These are phyloP conservation scores for Acacia confusa DNA, from an alignment of 306 rosid species.

Conservation along the genomic window DNA sequence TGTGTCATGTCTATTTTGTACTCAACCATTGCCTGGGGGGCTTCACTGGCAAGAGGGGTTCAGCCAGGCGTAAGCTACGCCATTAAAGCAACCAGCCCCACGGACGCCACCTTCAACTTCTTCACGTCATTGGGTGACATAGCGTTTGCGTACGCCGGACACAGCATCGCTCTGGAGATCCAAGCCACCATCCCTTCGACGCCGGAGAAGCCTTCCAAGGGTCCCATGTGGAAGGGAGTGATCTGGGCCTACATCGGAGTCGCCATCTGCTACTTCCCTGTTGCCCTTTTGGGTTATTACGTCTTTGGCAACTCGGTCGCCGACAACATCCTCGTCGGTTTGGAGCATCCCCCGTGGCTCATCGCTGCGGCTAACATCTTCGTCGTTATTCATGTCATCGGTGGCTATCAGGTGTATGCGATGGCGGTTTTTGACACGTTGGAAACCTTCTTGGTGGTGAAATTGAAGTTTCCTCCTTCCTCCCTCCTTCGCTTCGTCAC, in stretches of 20 bases:
- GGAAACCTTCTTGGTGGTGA: constrained; percentile 68
- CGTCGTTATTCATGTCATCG: constrained; percentile 75
- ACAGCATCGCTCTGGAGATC: constrained; percentile 82
- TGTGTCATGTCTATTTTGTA: constrained; percentile 66
- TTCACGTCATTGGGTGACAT: constrained; percentile 70
- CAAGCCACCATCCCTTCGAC: constrained; percentile 93
- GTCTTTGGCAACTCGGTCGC: constrained; percentile 53
- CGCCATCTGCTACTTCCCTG: constrained; percentile 80
- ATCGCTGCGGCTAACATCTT: constrained; percentile 75
- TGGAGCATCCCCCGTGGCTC: constrained; percentile 67
- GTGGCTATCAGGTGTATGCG: constrained; percentile 82
- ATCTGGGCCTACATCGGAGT: constrained; percentile 70
- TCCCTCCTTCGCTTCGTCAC: constrained; percentile 62
- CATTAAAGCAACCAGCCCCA: constrained; percentile 23
- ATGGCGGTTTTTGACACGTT: constrained; percentile 86
- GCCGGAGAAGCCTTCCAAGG: constrained; percentile 75
- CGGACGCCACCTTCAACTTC: constrained; percentile 52
- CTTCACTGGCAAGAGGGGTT: constrained; percentile 47
- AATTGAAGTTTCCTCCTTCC: constrained; percentile 47
- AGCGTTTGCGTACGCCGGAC: constrained; percentile 90
- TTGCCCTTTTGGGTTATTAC: constrained; percentile 66
- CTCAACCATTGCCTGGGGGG: constrained; percentile 80
- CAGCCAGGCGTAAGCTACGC: constrained; percentile 49
- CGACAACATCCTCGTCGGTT: constrained; percentile 40
- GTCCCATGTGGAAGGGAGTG: constrained; percentile 89